Conservation (phyloP, 2,329 filamentous ascomycete species). For the Xylariaceae sp. region DNA sequence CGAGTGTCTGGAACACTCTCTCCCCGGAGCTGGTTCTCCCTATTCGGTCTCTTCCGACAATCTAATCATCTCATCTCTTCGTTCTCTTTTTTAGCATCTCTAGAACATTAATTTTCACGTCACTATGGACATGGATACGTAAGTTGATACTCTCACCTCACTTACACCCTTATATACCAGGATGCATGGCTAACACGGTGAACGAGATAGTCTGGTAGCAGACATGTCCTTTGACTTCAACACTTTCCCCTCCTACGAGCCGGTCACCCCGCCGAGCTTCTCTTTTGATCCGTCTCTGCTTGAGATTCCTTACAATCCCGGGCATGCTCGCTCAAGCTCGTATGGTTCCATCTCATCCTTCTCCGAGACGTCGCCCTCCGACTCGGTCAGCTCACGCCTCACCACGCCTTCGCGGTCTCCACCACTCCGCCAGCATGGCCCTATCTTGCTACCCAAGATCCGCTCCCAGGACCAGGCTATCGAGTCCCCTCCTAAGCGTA, state of each 20-base stretch:
- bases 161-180: background rate
- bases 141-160: conserved; percentile 24
- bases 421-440: conserved; percentile 73
- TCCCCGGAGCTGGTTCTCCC: conserved; percentile 32
- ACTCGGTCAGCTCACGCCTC: conserved; percentile 61
- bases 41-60: conserved; percentile 23
- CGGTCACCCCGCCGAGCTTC: conserved; percentile 47
- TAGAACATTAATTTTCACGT: conserved; percentile 20
- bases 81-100: conserved; percentile 26
- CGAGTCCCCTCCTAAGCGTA: conserved; percentile 51
- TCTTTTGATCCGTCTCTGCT: conserved; percentile 53
- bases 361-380: conserved; percentile 56
- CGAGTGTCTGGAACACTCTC: conserved; percentile 11
- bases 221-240: conserved; percentile 58
- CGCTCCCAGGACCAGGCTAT: conserved; percentile 76
- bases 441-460: conserved; percentile 78
- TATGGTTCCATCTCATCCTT: conserved; percentile 62
- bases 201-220: conserved; percentile 50
- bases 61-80: conserved; percentile 23
- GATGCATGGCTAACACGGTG: conserved; percentile 26
- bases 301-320: conserved; percentile 48
- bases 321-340: conserved; percentile 59
- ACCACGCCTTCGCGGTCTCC: conserved; percentile 61
- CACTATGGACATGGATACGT: conserved; percentile 41
- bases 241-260: conserved; percentile 47